Percentiles rank a stretch among this genome's conserved stretches.
These are phyloP conservation scores for Rhizomucor pusillus DNA, from an alignment of 371 early-diverging fungal genomes.

Conservation along the genomic window DNA sequence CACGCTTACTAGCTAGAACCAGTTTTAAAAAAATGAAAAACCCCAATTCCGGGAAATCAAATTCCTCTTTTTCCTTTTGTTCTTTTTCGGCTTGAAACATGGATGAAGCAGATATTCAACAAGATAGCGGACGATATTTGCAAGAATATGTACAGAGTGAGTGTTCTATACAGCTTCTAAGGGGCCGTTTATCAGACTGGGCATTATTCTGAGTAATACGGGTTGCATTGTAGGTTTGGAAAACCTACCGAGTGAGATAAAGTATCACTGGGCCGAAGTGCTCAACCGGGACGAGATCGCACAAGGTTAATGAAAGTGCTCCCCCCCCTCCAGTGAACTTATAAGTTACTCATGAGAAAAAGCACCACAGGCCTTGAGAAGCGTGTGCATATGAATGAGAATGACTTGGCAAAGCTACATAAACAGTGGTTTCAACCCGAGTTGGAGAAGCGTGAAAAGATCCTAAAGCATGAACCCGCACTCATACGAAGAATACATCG, in stretches of 20 bases:
- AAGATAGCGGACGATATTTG: conserved; percentile 43
- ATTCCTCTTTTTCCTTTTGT: background rate
- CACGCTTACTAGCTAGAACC: conserved; percentile 2
- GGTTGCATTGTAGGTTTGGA: conserved; percentile 29
- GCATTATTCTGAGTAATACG: background rate
- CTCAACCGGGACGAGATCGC: conserved; percentile 36
- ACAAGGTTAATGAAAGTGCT: conserved; percentile 19
- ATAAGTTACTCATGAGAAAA: background rate
- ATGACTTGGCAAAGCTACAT: conserved; percentile 39
- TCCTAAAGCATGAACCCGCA: conserved; percentile 32
- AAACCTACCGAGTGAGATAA: conserved; percentile 54
- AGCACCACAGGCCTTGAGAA: conserved; percentile 27
- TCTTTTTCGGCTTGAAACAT: conserved; percentile 7
- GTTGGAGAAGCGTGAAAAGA: conserved; percentile 26
- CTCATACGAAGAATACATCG: conserved; percentile 35
- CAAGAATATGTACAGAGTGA: conserved; percentile 47
- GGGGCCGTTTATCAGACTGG: no score
- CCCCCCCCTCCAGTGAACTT: background rate
- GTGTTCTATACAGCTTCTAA: conserved; percentile 1
- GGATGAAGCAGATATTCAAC: conserved; percentile 29
- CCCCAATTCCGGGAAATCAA: background rate
- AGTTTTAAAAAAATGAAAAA: background rate
- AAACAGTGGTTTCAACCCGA: conserved; percentile 40
- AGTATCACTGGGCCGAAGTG: conserved; percentile 49
- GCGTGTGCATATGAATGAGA: conserved; percentile 29